Evolutionary conservation across 2,329 filamentous ascomycete genomes (phyloP).

Genomic region (Colletotrichum euphorbiae): DNA sequence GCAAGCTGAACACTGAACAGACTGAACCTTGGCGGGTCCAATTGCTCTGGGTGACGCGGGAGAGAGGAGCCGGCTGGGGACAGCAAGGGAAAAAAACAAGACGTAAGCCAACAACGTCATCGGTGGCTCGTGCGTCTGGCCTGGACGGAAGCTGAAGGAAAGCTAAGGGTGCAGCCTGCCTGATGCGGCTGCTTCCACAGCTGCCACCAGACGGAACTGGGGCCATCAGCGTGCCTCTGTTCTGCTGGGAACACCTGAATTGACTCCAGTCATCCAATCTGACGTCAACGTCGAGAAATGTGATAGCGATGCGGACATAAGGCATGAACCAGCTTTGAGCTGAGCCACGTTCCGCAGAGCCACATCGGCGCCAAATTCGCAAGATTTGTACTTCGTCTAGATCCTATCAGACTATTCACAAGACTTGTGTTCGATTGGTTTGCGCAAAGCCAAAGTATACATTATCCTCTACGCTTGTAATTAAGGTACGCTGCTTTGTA

Average conservation of each 20-base stretch:
- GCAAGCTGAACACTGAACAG: too few species aligned
- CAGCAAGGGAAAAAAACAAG: conserved; percentile 9
- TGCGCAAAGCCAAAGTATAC: not conserved
- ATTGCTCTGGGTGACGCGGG: not conserved
- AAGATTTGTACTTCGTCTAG: not conserved
- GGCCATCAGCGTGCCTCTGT: not conserved
- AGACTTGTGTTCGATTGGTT: not conserved
- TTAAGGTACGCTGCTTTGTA: conserved; percentile 6
- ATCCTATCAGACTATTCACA: not conserved
- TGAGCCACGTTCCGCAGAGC: conserved; percentile 6
- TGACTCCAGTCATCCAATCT: conserved; percentile 25
- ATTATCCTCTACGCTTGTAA: not conserved
- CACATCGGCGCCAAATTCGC: conserved; percentile 2
- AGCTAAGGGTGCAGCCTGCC: conserved; percentile 4
- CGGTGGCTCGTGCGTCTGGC: conserved; percentile 37
- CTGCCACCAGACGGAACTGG: conserved; percentile 11
- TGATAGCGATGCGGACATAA: not conserved
- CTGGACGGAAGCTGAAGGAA: conserved; percentile 2
- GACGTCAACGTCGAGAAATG: conserved; percentile 34
- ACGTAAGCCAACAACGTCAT: conserved; percentile 42
- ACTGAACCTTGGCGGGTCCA: conserved; percentile 23
- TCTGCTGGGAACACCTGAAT: not conserved
- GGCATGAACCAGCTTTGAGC: conserved; percentile 9
- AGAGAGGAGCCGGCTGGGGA: conserved; percentile 2
- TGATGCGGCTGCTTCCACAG: not conserved